Conservation (phyloP, 176 grass and related monocot genomes). For the Themeda triandra region DNA sequence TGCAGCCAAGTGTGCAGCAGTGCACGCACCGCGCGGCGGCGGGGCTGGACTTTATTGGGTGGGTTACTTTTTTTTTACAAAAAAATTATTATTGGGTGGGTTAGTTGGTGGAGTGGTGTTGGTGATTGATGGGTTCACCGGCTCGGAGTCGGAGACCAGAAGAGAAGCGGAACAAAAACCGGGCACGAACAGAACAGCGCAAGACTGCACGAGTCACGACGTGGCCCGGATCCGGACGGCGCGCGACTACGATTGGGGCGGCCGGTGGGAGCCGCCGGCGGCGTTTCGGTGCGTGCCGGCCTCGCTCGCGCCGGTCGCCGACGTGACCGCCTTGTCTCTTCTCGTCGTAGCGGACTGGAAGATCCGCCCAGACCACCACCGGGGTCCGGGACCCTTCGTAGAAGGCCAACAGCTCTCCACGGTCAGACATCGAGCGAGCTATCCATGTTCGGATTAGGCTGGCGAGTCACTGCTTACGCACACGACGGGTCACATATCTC, state of each 20-base stretch:
- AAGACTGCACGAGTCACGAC: background rate
- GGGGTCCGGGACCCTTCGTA: background rate
- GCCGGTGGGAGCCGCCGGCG: background rate
- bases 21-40: background rate
- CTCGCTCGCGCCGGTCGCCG: background rate
- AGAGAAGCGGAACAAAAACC: background rate
- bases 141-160: background rate
- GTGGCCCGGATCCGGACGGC: background rate
- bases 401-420: background rate
- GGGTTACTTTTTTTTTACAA: background rate
- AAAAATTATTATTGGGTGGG: background rate
- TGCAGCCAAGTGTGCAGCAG: background rate
- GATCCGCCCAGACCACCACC: background rate
- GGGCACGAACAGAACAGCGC: background rate
- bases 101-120: background rate
- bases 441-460: background rate
- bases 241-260: background rate
- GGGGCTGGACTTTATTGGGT: background rate
- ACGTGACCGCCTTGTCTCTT: background rate
- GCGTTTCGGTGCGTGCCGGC: background rate
- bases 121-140: background rate
- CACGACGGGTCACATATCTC: background rate
- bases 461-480: constrained; percentile 26
- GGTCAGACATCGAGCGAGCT: background rate
- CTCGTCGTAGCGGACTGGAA: background rate